phyloP scores from a whole-genome alignment of 2,329 filamentous ascomycete species.

The Huntiella moniliformis region DNA sequence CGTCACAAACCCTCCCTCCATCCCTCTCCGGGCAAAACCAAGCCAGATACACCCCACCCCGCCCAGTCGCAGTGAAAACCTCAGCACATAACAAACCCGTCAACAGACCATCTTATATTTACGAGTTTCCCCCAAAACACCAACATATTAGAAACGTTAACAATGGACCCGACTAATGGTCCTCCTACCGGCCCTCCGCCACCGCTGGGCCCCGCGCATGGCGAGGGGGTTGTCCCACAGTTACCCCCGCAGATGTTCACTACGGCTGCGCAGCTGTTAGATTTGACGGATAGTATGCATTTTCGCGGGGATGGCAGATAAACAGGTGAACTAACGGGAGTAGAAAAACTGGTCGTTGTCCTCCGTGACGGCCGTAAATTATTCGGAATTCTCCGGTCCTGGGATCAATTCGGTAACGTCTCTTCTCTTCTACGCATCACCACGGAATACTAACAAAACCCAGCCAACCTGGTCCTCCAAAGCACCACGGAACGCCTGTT shows the following conservation, averaged over 20 bases:
- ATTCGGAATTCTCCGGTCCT: constrained; percentile 78
- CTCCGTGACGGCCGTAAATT: constrained; percentile 88
- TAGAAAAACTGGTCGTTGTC: constrained; percentile 87
- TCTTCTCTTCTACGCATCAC: constrained; percentile 10
- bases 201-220: background rate
- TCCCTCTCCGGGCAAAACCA: no score
- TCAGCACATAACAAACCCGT: no score
- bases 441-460: constrained; percentile 2
- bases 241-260: constrained; percentile 95
- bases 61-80: no score
- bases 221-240: constrained; percentile 29
- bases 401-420: constrained; percentile 85
- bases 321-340: constrained; percentile 3
- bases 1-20: no score
- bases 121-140: background rate
- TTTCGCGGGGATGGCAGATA: no score
- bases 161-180: background rate
- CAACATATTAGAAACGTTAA: background rate
- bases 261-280: constrained; percentile 83
- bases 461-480: constrained; percentile 88
- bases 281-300: constrained; percentile 95
- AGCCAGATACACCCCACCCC: no score
- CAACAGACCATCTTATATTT: background rate
- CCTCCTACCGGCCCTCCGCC: no score
- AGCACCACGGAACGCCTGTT: constrained; percentile 83